Conservation (phyloP, 371 early-diverging fungal genomes). For the Rhizopus stolonifer region DNA sequence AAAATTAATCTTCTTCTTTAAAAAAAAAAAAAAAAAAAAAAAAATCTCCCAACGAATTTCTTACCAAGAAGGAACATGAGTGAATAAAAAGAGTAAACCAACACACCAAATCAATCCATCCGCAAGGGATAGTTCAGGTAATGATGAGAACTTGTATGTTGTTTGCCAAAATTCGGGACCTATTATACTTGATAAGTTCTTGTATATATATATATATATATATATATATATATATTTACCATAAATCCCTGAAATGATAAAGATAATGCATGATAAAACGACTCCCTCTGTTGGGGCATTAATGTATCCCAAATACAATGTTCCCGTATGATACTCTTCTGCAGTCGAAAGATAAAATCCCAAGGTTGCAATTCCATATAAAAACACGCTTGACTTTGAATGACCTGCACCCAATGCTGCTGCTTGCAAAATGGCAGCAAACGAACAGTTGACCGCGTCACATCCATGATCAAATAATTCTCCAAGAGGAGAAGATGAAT, state of each 20-base stretch:
- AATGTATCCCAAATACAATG: slow-evolving; percentile 87
- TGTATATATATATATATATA: background rate
- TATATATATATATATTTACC: slow-evolving; percentile 27
- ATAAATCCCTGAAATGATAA: slow-evolving; percentile 70
- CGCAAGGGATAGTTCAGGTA: slow-evolving; percentile 38
- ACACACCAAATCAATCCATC: slow-evolving; percentile 58
- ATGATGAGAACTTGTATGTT: slow-evolving; percentile 17
- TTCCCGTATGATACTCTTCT: slow-evolving; percentile 96
- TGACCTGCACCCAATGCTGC: slow-evolving; percentile 82
- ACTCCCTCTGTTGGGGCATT: slow-evolving; percentile 98
- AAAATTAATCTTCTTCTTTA: background rate
- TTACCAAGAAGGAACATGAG: slow-evolving; percentile 71
- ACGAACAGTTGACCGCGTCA: slow-evolving; percentile 90
- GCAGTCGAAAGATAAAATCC: slow-evolving; percentile 93
- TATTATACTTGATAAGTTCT: background rate
- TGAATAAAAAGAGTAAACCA: slow-evolving; percentile 59
- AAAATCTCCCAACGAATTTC: no score
- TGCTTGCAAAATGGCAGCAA: slow-evolving; percentile 84
- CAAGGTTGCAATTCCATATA: slow-evolving; percentile 68
- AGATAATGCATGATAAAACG: slow-evolving; percentile 66
- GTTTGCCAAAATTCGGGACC: slow-evolving; percentile 39
- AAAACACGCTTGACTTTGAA: slow-evolving; percentile 62
- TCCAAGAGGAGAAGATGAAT: slow-evolving; percentile 90
- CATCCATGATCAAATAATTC: slow-evolving; percentile 95
- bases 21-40: background rate